Conservation (phyloP, 78 protist species). For the Diacronema lutheri region DNA sequence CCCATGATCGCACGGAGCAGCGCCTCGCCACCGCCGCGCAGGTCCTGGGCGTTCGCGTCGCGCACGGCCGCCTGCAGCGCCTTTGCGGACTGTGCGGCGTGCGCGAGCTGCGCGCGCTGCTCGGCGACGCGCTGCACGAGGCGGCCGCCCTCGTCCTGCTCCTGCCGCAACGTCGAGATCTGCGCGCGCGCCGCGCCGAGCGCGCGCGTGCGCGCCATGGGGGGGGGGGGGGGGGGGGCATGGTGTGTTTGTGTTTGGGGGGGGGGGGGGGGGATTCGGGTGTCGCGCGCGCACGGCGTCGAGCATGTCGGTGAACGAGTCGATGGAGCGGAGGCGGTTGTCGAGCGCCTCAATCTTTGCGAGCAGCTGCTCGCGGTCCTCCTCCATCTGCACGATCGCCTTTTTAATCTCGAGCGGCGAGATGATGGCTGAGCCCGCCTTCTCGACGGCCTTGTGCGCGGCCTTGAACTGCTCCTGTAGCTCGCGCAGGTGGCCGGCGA, state of each 20-base stretch:
- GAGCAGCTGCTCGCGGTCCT: not conserved
- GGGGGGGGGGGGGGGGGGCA: too few species aligned
- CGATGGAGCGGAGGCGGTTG: not conserved
- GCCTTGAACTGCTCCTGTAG: conserved; percentile 18
- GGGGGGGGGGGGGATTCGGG: too few species aligned
- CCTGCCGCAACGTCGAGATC: not conserved
- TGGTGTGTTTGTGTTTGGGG: too few species aligned
- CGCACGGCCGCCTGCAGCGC: not conserved
- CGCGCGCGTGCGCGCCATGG: too few species aligned
- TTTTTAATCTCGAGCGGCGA: conserved; percentile 6
- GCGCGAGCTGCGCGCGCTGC: not conserved
- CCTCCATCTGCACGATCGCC: conserved; percentile 26
- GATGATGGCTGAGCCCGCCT: not conserved
- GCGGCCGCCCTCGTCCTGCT: conserved; percentile 15
- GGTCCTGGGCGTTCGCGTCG: not conserved
- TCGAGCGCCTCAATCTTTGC: not conserved
- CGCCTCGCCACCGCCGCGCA: not conserved
- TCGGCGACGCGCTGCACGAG: not conserved
- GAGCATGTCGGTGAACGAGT: not conserved
- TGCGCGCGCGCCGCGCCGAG: too few species aligned
- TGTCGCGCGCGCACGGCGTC: not conserved
- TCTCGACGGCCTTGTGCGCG: not conserved
- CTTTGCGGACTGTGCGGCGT: not conserved
- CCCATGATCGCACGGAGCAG: conserved; percentile 6
- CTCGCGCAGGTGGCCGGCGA: not conserved